Evolutionary conservation across 202 grass and related monocot species (phyloP), one percentile per base, ranked within the genome.

Genomic region (Eragrostis tef): DNA sequence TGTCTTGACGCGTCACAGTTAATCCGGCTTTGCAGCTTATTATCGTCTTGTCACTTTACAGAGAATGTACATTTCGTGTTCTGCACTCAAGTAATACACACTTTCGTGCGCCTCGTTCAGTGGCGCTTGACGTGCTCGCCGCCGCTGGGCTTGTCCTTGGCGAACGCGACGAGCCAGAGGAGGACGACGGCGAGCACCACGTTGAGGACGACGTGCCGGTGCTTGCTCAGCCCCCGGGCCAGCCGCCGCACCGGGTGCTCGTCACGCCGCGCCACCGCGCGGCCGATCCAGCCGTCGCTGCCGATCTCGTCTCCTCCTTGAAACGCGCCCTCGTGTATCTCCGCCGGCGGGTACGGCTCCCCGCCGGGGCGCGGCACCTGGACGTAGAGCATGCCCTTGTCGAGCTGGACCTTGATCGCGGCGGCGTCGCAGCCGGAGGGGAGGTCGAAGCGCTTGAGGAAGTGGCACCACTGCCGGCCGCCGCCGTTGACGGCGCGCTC

Each of bases 371-470:
- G 73, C 5, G 88, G 88, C 51, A 90, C 71, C 73, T 73, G 79
- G 46, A 96, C 64, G 75, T 85, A 85, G 60, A 93, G 83, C 45
- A 77, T 12, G 3, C 83, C 90, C 61, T 83, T 80, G 60, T 89
- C 88, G 21, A 96, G 64, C 42, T 80, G 80, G 2, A 91, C 93
- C 73, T 41, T 86, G 90, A 93, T 87, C 57, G 54, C 85, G 27
- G 66, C 39, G 0, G 64, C 43, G 11, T 92, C 71, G 76, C 39
- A 53, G 56, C 15, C 36, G 20, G 51, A 75, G 8, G 88, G 83
- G 49, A 96, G 75, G 52, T 90, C 75, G 86, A 89, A 85, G 2
- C 73, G 43, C 77, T 88, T 90, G 21, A 66, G 78, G 51, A 96
- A 96, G 46, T 73, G 86, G 43, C 43, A 61, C 85, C 77, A 83